These are phyloP conservation scores for Chlamydomonas reinhardtii DNA, from an alignment of 163 green algal genomes.

Conservation along the genomic window DNA sequence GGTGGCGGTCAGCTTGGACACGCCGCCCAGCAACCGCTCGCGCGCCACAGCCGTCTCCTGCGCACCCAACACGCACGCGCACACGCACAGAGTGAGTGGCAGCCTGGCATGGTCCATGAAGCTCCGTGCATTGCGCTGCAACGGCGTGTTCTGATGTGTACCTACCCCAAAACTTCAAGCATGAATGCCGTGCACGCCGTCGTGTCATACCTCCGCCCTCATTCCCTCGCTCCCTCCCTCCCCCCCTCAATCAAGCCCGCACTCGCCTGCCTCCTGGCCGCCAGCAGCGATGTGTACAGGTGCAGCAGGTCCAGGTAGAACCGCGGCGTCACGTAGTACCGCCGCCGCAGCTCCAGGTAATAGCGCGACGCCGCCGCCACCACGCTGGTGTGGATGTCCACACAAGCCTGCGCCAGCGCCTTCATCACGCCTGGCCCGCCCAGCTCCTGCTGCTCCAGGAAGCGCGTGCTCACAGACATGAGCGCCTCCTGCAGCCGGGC, in stretches of 20 bases:
- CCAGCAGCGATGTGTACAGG: constrained; percentile 78
- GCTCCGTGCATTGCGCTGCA: no score
- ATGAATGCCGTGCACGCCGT: no score
- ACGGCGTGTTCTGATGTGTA: no score
- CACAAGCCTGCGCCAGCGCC: constrained; percentile 55
- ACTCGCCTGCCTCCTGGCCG: constrained; percentile 53
- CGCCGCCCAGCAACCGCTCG: constrained; percentile 81
- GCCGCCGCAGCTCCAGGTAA: constrained; percentile 71
- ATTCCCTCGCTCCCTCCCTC: no score
- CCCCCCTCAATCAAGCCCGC: background rate
- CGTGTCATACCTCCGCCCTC: no score
- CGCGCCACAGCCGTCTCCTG: constrained; percentile 59
- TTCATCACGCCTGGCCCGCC: constrained; percentile 6
- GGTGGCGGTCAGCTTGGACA: constrained; percentile 79
- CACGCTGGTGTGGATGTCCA: constrained; percentile 80
- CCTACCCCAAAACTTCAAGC: no score
- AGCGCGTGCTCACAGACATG: constrained; percentile 73
- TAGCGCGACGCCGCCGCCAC: constrained; percentile 66
- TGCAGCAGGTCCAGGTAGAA: constrained; percentile 87
- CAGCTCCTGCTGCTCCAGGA: constrained; percentile 64
- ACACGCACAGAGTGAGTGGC: background rate
- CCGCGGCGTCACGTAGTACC: constrained; percentile 87
- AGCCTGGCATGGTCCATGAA: no score
- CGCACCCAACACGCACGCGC: background rate
- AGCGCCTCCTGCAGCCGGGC: constrained; percentile 68